Evolutionary conservation across 495 filamentous ascomycete species (phyloP).

Genomic region (Wilcoxina mikolae): DNA sequence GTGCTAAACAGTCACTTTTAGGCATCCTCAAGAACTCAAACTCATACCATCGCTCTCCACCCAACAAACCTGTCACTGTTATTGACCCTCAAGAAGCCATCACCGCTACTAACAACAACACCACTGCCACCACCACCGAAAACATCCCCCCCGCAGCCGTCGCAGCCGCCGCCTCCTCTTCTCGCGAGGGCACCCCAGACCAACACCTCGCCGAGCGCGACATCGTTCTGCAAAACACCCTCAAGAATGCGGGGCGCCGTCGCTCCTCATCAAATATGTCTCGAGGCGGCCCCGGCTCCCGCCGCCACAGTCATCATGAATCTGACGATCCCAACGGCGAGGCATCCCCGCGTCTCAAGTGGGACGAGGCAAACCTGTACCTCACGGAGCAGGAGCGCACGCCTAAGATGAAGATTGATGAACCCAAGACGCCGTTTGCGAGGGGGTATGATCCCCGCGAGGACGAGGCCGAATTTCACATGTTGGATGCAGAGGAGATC

Average conservation of each 20-base stretch:
- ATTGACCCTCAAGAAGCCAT: slow-evolving; percentile 24
- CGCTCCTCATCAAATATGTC: slow-evolving; percentile 54
- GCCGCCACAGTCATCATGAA: slow-evolving; percentile 48
- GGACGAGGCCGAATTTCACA: slow-evolving; percentile 59
- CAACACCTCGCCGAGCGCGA: slow-evolving; percentile 33
- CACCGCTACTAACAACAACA: too few species aligned
- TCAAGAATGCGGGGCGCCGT: slow-evolving; percentile 82
- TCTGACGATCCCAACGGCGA: slow-evolving; percentile 31
- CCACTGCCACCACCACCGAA: slow-evolving; percentile 32
- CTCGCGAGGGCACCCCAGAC: slow-evolving; percentile 40
- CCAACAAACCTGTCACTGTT: slow-evolving; percentile 33
- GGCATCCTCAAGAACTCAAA: slow-evolving; percentile 81
- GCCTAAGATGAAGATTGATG: slow-evolving; percentile 94
- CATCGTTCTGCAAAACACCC: slow-evolving; percentile 79
- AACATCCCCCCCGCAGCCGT: slow-evolving; percentile 21
- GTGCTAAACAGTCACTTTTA: slow-evolving; percentile 28
- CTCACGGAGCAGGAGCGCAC: slow-evolving; percentile 88
- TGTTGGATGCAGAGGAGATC: slow-evolving; percentile 43
- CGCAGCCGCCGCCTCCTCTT: slow-evolving; percentile 34
- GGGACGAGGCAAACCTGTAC: slow-evolving; percentile 96
- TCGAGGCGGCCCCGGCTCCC: slow-evolving; percentile 43
- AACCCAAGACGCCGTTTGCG: slow-evolving; percentile 94
- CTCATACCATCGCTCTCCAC: slow-evolving; percentile 46
- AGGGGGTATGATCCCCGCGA: slow-evolving; percentile 77
- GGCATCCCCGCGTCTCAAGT: slow-evolving; percentile 54